Base-by-base conservation (phyloP, 2,329 filamentous ascomycete genomes). In the Diaporthe amygdali region DNA sequence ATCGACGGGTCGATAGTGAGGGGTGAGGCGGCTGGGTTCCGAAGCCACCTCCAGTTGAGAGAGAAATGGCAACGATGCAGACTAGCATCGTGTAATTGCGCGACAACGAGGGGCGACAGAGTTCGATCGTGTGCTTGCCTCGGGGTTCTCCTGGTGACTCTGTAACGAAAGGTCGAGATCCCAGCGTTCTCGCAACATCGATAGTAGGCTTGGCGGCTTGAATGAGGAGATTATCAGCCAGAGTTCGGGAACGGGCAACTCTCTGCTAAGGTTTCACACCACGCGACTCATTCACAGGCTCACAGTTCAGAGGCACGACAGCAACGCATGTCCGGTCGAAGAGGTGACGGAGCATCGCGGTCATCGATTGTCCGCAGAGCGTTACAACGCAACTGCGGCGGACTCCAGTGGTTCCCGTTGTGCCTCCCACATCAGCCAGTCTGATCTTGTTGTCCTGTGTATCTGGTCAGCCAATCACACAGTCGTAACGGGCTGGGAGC, bases 341-440 rank as follows among this genome's bases (percentile, higher is more conserved):
- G 59, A 64, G 44, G 44, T 25, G 52, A n/a, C 39, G 44, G 15
- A 41, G 22, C 25, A 47, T 68, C 8, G 44, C 41, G 32, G n/a
- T 37, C 55, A 41, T 15, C 30, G 39, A 22, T 10, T 22, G 2
- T 44, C 55, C 52, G 34, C 20, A 30, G 32, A 30, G 32, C n/a
- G 46, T 77, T 81, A 89, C 78, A 93, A 84, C 32, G 90, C 91
- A 75, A 90, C 86, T 72, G 92, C 86, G 10, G 92, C 91, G 73
- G 86, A 83, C 79, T 95, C 93, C 74, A 93, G 76, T 20, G 92
- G 88, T 74, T 90, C 87, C 78, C 93, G 88, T 79, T 93, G 90
- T 22, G 87, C 87, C 81, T 99, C 96, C 96, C 96, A 99, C 70
- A 96, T 96, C 77, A 99, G 85, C 96, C 96, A 99, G 82, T 99